A percentile compares a stretch with the other conserved stretches of the same genome.
Evolutionary conservation across 192 early-diverging fungal genomes (phyloP).

Genomic region (Coemansia sp.): DNA sequence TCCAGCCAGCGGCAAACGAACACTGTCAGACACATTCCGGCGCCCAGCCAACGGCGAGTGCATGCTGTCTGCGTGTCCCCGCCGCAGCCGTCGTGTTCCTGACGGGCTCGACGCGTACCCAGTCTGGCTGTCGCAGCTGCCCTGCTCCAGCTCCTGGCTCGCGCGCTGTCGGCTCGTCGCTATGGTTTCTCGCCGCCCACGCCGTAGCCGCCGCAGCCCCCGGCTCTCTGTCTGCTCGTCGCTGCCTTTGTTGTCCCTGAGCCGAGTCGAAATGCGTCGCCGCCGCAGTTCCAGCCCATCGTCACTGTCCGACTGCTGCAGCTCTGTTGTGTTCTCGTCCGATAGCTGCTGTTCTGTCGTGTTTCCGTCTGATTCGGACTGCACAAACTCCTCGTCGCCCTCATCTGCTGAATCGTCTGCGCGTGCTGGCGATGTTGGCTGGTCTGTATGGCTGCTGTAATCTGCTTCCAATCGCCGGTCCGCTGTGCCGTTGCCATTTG

Average conservation of each 20-base stretch:
- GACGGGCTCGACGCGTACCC: constrained; percentile 46
- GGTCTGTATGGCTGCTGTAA: neutral
- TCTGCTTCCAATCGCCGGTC: neutral
- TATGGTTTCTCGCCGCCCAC: neutral
- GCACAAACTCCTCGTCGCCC: constrained; percentile 29
- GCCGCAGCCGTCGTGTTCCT: constrained; percentile 24
- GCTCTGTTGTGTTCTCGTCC: neutral
- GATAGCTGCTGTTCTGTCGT: neutral
- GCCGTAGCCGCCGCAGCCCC: neutral
- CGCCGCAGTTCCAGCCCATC: neutral
- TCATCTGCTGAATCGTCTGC: constrained; percentile 11
- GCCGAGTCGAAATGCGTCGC: neutral
- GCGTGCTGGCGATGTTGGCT: neutral
- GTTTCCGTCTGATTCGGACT: neutral
- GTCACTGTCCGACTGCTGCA: neutral
- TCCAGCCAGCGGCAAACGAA: neutral
- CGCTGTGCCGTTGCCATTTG: neutral
- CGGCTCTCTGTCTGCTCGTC: neutral
- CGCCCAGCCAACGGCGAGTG: constrained; percentile 3
- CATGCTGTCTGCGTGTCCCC: constrained; percentile 20
- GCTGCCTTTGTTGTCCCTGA: neutral
- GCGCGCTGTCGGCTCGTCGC: neutral
- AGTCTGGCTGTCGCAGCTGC: neutral
- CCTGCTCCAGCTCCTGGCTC: neutral
- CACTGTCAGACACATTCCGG: neutral